Evolutionary conservation across 73 alveolate genomes (phyloP), one percentile per base, ranked within the genome.

Genomic region (Stentor coeruleus): DNA sequence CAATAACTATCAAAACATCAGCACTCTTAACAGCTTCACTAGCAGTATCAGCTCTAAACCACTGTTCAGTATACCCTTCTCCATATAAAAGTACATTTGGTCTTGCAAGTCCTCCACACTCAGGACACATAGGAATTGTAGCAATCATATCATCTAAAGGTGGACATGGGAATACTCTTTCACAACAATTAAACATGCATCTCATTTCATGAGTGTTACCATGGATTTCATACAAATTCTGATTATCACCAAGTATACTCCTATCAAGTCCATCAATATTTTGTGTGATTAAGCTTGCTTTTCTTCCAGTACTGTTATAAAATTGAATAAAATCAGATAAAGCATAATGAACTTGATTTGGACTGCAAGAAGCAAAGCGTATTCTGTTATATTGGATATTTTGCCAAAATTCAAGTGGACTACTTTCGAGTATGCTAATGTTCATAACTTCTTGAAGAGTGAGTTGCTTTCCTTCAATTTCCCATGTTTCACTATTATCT

Each of bases 81-180:
- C 72, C 83, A 40, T 39, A 75, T 14, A 75, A 39, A 75, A 75
- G 66, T 35, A 75, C 72, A 75, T 75, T 75, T 39, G 83, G 83
- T 30, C 83, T 31, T 3, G 38, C 38, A 14, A 75, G 38, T 75
- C 80, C 77, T 75, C 39, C 33, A 66, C 83, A 75, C 11, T 1
- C 38, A 14, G 77, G 83, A 38, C 83, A 75, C 37, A n/a, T 75
- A 0, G 83, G 83, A n/a, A 75, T n/a, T 75, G 26, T 38, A 11
- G 14, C 72, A 0, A 39, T 36, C 72, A 36, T 33, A 37, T 75
- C 83, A 37, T n/a, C 66, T 14, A 38, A 14, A n/a, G 77, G 38
- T 26, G 83, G 83, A 2, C 74, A 15, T 0, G 72, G 72, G 38
- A 39, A 38, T n/a, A 75, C 38, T 2, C n/a, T 38, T 37, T 28